Evolutionary conservation across 1,284 basidiomycete genomes (phyloP), one percentile per base, ranked within the genome.

Genomic region (Boletus mariae): DNA sequence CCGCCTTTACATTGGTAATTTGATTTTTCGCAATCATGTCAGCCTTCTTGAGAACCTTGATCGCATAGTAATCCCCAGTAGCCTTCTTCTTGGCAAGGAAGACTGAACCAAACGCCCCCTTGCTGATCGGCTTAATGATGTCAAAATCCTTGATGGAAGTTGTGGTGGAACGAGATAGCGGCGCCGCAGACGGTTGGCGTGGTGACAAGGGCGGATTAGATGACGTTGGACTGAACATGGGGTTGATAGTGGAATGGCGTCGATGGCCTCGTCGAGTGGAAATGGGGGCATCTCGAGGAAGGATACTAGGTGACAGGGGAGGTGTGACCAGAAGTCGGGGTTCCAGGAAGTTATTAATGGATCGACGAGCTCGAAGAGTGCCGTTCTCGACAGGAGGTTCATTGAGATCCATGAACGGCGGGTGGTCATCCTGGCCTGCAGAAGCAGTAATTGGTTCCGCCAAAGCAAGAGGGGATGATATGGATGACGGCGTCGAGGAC

Each of bases 11-110:
- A 68, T 99, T 99, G 52, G 97, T 99, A 72, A 99, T 97, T 73
- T 99, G 97, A 76, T 99, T 99, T 82, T 99, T 99, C 45, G 97
- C 94, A 68, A 99, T 98, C 97, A 99, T 99, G 74, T 99, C 97
- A 28, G 94, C 93, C 78, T 99, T 99, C 75, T 97, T 98, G 62
- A 99, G 75, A 32, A 98, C 94, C 74, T 99, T 99, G 84, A 99
- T 97, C 28, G 97, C 97, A 74, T 90, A 99, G 73, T 98, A 98
- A 73, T 99, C 97, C 50, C 97, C 97, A 1, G 97, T 99, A 5
- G 85, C 90, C 62, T 94, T 94, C 80, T 99, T 99, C 77, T 96
- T 97, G 32, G 97, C 93, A 37, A 99, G 80, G 72, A 97, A 99
- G 46, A 99, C 97, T 13, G 94, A 96, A 12, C 97, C 97, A 66